Base-by-base conservation (phyloP, 768 basidiomycete species). In the Mrakia hoshinonis region DNA sequence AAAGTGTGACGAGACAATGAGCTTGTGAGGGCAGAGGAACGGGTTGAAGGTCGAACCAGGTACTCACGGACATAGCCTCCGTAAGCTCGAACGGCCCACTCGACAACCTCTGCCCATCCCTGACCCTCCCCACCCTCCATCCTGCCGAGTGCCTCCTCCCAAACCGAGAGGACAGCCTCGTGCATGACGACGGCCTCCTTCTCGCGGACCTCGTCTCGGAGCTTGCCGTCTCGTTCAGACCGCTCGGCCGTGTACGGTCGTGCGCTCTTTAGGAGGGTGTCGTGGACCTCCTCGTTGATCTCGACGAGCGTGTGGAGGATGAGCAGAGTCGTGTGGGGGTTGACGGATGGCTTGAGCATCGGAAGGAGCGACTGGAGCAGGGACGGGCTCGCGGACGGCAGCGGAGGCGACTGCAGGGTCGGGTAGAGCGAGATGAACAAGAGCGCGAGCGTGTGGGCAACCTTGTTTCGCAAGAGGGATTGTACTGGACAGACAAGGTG, bases 211-310 rank as follows among this genome's bases (percentile, higher is more conserved):
- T 88, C 88, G 79, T 98, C 94, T 58, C 96, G 83, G 61, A 98
- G 88, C 61, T 87, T 85, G 24, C 82, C 87, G 81, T 99, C 96
- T 68, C 92, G 86, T 55, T 84, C 82, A 77, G 92, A 87, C 61
- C 96, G 85, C 62, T 83, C 85, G 10, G 83, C 81, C 67, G 83
- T 87, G 78, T 85, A 92, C 52, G 85, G 79, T 64, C 94, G 84
- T 18, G 93, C 94, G 63, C 90, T 85, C 80, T 95, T 92, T 76
- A 98, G 86, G 73, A 92, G 86, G 76, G 91, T 89, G 81, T 99
- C 96, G 63, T 92, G 92, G n/a, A 98, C 90, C 80, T 99, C 96
- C 15, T 90, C 90, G 0, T 93, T 94, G 67, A 98, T 94, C 79
- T 99, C 96, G 72, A 90, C 86, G 54, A 99, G 83, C 75, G 97